Evolutionary conservation across 192 early-diverging fungal species (phyloP).

Genomic region (Coemansia interrupta): DNA sequence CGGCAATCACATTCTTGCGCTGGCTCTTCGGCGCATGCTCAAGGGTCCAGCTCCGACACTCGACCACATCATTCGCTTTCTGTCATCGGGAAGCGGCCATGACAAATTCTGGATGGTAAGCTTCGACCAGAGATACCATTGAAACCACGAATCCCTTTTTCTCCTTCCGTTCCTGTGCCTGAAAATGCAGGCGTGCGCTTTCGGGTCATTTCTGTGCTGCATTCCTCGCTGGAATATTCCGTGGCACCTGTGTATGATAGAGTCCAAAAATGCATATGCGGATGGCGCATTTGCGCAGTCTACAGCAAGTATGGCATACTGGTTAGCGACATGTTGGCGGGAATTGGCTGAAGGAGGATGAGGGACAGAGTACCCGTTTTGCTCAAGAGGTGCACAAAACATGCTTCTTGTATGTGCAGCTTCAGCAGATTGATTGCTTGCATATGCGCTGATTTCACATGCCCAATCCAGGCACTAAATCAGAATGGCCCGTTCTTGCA

Average conservation of each 20-base stretch:
- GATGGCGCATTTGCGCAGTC: too few relatives aligned
- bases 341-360: too few relatives aligned
- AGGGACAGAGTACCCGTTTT: too few relatives aligned
- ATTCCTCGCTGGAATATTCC: too few relatives aligned
- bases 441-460: constrained; percentile 11
- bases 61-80: constrained; percentile 59
- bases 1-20: constrained; percentile 37
- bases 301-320: too few relatives aligned
- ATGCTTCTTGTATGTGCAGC: neutral
- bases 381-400: too few relatives aligned
- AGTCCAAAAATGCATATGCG: too few relatives aligned
- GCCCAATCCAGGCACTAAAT: neutral
- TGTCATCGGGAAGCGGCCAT: constrained; percentile 58
- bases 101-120: constrained; percentile 70
- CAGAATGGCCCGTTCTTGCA: neutral
- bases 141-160: too few relatives aligned
- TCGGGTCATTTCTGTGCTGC: too few relatives aligned
- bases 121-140: too few relatives aligned
- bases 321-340: too few relatives aligned
- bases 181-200: neutral
- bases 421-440: constrained; percentile 2
- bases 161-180: neutral
- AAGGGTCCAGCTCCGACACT: constrained; percentile 61
- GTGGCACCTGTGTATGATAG: too few relatives aligned
- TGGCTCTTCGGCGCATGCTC: constrained; percentile 45